Conservation (phyloP, 768 basidiomycete species). For the Tricholoma hemisulphureum region DNA sequence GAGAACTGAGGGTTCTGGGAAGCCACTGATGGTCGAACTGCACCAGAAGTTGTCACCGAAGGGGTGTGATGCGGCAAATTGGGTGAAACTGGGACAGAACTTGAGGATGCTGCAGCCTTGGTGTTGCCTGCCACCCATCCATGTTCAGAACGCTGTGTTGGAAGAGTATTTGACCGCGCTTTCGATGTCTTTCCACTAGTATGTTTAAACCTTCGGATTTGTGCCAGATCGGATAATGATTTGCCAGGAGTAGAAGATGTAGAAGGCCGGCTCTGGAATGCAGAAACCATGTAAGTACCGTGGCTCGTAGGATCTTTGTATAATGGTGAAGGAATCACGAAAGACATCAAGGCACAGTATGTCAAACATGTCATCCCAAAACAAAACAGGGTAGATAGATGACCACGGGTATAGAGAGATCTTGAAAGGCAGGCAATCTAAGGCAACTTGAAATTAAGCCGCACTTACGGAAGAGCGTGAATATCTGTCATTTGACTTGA, state of each 20-base stretch:
- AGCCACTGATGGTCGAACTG: constrained; percentile 3
- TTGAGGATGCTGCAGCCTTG: constrained; percentile 1
- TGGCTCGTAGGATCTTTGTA: too few species aligned
- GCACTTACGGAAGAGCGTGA: constrained; percentile 21
- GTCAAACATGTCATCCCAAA: background rate
- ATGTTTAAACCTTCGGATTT: constrained; percentile 34
- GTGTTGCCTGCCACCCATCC: background rate
- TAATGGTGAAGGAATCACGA: too few species aligned
- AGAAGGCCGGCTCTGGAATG: constrained; percentile 25
- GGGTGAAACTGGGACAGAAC: constrained; percentile 14
- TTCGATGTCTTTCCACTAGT: constrained; percentile 28
- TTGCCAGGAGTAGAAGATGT: constrained; percentile 26
- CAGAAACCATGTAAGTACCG: constrained; percentile 8
- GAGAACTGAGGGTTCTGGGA: constrained; percentile 44
- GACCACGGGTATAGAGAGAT: constrained; percentile 3
- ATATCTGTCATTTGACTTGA: constrained; percentile 10
- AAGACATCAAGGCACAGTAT: constrained; percentile 6
- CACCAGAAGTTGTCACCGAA: constrained; percentile 6
- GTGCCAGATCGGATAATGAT: constrained; percentile 24
- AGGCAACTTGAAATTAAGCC: constrained; percentile 11
- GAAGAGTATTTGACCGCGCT: constrained; percentile 18
- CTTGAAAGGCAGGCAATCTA: constrained; percentile 8
- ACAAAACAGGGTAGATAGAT: constrained; percentile 7
- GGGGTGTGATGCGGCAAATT: constrained; percentile 9
- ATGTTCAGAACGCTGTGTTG: background rate